phyloP scores from a whole-genome alignment of 352 stramenopile species.

The Phytophthora lateralis region DNA sequence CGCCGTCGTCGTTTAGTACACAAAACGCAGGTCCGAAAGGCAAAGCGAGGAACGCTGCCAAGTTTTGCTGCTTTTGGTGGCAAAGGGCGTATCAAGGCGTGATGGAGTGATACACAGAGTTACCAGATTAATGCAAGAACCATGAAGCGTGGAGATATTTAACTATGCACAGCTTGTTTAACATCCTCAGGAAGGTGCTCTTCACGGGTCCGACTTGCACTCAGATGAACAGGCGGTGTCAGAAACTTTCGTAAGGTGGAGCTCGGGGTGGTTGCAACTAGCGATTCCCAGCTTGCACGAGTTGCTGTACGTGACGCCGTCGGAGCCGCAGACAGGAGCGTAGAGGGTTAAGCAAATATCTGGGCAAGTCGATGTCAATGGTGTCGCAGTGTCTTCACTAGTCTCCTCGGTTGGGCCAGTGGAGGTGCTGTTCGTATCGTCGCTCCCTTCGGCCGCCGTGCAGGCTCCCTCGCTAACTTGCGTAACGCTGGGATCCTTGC shows the following conservation, averaged over 20 bases:
- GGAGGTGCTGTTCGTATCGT: neutral
- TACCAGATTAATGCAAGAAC: neutral
- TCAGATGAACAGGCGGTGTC: slow-evolving; percentile 14
- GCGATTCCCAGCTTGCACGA: slow-evolving; percentile 24
- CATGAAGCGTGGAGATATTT: slow-evolving; percentile 6
- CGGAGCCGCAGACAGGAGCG: slow-evolving; percentile 33
- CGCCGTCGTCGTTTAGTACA: slow-evolving; percentile 49
- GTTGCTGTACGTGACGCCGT: slow-evolving; percentile 40
- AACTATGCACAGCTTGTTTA: slow-evolving; percentile 5
- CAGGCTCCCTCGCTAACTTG: slow-evolving; percentile 43
- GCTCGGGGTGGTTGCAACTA: slow-evolving; percentile 22
- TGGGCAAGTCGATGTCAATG: slow-evolving; percentile 13
- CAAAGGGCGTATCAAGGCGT: slow-evolving; percentile 17
- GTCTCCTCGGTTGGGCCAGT: neutral
- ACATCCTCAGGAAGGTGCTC: neutral
- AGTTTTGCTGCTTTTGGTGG: slow-evolving; percentile 45
- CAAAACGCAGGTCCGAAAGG: slow-evolving; percentile 50
- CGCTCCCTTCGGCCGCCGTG: neutral
- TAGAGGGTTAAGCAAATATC: slow-evolving; percentile 26
- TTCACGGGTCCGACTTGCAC: slow-evolving; percentile 3
- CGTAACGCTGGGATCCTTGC: slow-evolving; percentile 33
- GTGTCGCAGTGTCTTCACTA: slow-evolving; percentile 1
- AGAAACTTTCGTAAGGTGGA: slow-evolving; percentile 17
- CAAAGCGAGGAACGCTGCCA: slow-evolving; percentile 60
- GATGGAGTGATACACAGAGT: neutral